Evolutionary conservation across 495 filamentous ascomycete species (phyloP).

Genomic region (Pseudevernia furfuracea): DNA sequence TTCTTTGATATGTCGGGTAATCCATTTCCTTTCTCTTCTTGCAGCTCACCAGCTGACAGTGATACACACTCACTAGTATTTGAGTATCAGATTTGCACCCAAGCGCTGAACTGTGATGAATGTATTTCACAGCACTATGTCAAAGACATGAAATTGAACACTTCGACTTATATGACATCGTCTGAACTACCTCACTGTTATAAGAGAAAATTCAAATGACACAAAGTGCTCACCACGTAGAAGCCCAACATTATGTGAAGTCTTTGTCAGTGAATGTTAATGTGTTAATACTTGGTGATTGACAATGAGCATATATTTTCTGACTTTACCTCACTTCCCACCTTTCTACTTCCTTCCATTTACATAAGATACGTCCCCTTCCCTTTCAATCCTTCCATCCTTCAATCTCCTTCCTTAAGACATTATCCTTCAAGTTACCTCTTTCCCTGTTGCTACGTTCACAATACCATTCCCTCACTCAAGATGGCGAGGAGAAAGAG

Average conservation of each 20-base stretch:
- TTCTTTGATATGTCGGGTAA: no score
- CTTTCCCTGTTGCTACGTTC: background rate
- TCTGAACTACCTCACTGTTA: background rate
- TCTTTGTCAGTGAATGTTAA: background rate
- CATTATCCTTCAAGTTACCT: background rate
- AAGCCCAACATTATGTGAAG: background rate
- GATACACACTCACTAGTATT: no score
- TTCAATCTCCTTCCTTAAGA: background rate
- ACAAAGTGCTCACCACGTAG: background rate
- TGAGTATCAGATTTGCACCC: no score
- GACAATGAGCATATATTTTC: background rate
- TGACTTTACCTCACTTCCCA: background rate
- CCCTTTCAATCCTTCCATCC: background rate
- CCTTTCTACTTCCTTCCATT: background rate
- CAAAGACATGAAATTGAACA: no score
- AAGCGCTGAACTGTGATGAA: no score
- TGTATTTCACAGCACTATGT: no score
- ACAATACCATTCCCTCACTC: background rate
- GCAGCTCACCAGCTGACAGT: background rate
- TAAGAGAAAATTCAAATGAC: no score
- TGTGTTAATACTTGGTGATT: background rate
- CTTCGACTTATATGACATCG: no score
- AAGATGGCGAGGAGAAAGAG: background rate
- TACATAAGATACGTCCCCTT: no score
- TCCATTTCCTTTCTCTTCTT: background rate